These are phyloP conservation scores for Avena eriantha DNA, from an alignment of 176 grass and related monocot genomes.

Conservation along the genomic window DNA sequence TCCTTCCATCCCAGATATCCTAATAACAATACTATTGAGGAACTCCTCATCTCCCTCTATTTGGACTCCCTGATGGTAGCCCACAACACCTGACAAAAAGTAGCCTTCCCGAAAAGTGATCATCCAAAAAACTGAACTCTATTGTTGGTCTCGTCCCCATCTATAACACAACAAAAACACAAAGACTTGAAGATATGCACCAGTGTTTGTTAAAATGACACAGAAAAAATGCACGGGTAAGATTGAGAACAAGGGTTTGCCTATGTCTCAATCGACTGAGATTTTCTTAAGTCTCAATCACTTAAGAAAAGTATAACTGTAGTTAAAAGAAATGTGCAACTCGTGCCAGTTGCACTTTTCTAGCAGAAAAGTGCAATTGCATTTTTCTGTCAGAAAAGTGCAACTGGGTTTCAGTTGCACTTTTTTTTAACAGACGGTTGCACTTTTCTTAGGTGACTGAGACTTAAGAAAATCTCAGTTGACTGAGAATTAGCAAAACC, in stretches of 20 bases:
- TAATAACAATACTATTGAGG: background rate
- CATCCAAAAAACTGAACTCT: background rate
- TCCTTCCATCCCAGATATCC: background rate
- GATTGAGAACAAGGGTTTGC: background rate
- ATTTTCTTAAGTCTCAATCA: too few relatives aligned
- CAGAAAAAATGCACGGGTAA: background rate
- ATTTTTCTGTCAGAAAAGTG: too few relatives aligned
- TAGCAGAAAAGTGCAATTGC: too few relatives aligned
- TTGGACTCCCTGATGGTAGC: background rate
- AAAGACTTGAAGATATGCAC: background rate
- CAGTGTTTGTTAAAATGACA: slow-evolving; percentile 3
- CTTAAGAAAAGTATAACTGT: too few relatives aligned
- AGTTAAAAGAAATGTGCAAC: too few relatives aligned
- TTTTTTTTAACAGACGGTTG: too few relatives aligned
- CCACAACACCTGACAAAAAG: background rate
- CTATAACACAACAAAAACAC: background rate
- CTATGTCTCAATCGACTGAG: too few relatives aligned
- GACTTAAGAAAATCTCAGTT: too few relatives aligned
- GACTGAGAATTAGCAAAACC: too few relatives aligned
- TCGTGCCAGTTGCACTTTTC: too few relatives aligned
- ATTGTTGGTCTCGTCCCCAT: background rate
- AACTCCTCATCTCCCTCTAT: background rate
- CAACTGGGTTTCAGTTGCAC: too few relatives aligned
- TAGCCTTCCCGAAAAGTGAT: background rate
- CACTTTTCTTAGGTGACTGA: too few relatives aligned